Percentiles rank a stretch among this genome's conserved stretches.
Evolutionary conservation across 2,329 filamentous ascomycete species (phyloP).

Genomic region (Colletotrichum orbiculare): DNA sequence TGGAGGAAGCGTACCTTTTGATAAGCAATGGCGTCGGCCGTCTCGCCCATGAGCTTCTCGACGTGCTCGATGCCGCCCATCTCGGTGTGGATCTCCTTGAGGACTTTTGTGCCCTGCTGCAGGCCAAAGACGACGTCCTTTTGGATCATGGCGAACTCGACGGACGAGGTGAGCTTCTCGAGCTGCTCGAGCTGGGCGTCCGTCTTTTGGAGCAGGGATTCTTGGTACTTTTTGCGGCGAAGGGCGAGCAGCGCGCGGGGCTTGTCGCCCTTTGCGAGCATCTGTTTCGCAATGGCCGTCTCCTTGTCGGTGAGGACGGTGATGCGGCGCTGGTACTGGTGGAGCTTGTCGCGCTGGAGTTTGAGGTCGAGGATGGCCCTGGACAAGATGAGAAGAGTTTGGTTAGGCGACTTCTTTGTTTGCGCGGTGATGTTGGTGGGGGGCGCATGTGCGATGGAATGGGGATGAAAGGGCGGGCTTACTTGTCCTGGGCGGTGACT

Average conservation of each 20-base stretch:
- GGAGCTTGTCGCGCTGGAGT: slow-evolving; percentile 95
- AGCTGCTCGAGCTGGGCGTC: slow-evolving; percentile 94
- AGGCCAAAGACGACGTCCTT: slow-evolving; percentile 95
- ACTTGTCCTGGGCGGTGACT: slow-evolving; percentile 86
- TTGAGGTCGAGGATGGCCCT: slow-evolving; percentile 98
- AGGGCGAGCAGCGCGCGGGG: slow-evolving; percentile 85
- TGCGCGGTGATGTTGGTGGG: no score
- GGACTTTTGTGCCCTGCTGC: slow-evolving; percentile 88
- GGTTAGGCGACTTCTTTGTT: background rate
- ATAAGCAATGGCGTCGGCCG: slow-evolving; percentile 89
- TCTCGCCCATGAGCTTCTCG: slow-evolving; percentile 95
- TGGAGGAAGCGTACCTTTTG: slow-evolving; percentile 72
- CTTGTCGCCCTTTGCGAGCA: slow-evolving; percentile 84
- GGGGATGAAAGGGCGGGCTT: slow-evolving; percentile 41
- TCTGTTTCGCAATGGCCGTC: slow-evolving; percentile 85
- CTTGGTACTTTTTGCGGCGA: slow-evolving; percentile 96
- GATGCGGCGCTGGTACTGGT: slow-evolving; percentile 94
- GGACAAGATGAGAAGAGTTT: slow-evolving; percentile 25
- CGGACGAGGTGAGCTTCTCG: slow-evolving; percentile 85
- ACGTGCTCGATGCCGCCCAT: slow-evolving; percentile 96
- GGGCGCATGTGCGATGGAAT: background rate
- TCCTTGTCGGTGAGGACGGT: slow-evolving; percentile 87
- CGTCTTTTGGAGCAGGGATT: slow-evolving; percentile 87
- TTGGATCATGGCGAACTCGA: slow-evolving; percentile 96
- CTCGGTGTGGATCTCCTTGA: slow-evolving; percentile 92